Percentiles rank a stretch among this genome's conserved stretches.
phyloP scores from a whole-genome alignment of 2,329 filamentous ascomycete species.

The Lojkania enalia region DNA sequence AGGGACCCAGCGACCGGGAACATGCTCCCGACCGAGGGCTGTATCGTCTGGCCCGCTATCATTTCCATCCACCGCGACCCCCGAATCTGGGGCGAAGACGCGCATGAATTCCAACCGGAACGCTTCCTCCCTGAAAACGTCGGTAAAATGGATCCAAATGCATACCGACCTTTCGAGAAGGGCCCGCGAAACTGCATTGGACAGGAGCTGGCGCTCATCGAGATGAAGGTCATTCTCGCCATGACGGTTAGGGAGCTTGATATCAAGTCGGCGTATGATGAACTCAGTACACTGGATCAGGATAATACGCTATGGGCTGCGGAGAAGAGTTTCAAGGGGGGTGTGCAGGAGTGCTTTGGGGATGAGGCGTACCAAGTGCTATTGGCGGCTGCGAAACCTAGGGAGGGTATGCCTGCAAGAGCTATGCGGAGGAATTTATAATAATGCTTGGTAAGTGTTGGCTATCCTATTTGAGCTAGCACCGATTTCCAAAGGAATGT shows the following conservation, averaged over 20 bases:
- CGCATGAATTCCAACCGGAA: conserved; percentile 24
- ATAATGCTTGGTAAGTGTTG: too few species aligned
- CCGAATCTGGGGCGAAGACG: conserved; percentile 17
- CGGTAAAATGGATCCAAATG: conserved; percentile 15
- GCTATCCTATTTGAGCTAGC: too few species aligned
- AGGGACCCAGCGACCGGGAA: conserved; percentile 24
- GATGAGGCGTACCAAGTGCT: conserved; percentile 33
- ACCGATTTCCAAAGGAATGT: too few species aligned
- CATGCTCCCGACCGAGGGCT: conserved; percentile 22
- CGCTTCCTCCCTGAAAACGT: conserved; percentile 21
- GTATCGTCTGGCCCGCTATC: conserved; percentile 12
- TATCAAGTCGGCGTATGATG: conserved; percentile 21
- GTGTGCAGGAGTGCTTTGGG: conserved; percentile 24
- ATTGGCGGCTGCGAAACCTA: conserved; percentile 30
- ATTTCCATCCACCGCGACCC: conserved; percentile 18
- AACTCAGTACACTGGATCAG: conserved; percentile 13
- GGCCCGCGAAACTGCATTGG: conserved; percentile 47
- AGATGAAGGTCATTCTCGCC: conserved; percentile 39
- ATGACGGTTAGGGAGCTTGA: conserved; percentile 30
- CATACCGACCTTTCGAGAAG: conserved; percentile 44
- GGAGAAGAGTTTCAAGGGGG: conserved; percentile 17
- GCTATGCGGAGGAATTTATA: conserved; percentile 22
- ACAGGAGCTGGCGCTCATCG: conserved; percentile 44
- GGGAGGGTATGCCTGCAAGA: conserved; percentile 29
- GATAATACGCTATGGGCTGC: conserved; percentile 26